Evolutionary conservation across 768 basidiomycete genomes (phyloP).

Genomic region (Russula sp.): DNA sequence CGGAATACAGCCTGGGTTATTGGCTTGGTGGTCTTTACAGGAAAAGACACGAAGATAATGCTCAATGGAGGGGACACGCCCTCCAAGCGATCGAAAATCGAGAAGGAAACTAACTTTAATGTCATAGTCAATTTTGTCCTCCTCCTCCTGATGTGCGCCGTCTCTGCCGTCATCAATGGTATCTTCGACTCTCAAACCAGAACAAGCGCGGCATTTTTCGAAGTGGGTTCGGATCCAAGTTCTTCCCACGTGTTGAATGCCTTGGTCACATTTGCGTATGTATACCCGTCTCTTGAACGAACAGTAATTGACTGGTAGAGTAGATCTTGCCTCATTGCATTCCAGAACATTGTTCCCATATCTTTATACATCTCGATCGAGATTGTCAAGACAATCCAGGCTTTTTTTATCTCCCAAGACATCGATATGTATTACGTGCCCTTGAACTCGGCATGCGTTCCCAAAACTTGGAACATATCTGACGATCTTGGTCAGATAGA

Average conservation of each 20-base stretch:
- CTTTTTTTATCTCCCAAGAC: constrained; percentile 94
- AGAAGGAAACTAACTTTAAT: constrained; percentile 97
- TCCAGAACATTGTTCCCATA: constrained; percentile 96
- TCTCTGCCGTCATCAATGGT: constrained; percentile 72
- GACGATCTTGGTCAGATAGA: constrained; percentile 99
- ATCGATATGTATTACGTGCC: constrained; percentile 92
- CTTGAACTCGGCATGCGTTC: constrained; percentile 81
- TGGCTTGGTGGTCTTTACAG: constrained; percentile 90
- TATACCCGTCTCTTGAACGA: constrained; percentile 19
- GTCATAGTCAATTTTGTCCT: constrained; percentile 89
- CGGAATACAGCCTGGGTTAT: constrained; percentile 91
- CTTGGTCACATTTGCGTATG: constrained; percentile 87
- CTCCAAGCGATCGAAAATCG: constrained; percentile 95
- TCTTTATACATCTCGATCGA: constrained; percentile 97
- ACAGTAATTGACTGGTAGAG: neutral
- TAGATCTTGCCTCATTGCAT: constrained; percentile 89
- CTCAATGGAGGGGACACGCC: constrained; percentile 89
- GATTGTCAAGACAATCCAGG: constrained; percentile 96
- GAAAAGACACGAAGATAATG: constrained; percentile 89
- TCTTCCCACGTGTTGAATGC: constrained; percentile 58
- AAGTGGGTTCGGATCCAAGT: constrained; percentile 56
- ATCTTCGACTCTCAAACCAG: constrained; percentile 49
- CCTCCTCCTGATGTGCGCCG: constrained; percentile 66
- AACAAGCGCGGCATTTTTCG: constrained; percentile 70
- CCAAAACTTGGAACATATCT: constrained; percentile 98